Evolutionary conservation across 2,329 filamentous ascomycete species (phyloP), one percentile per base, ranked within the genome.

Genomic region (Fusarium algeriense): DNA sequence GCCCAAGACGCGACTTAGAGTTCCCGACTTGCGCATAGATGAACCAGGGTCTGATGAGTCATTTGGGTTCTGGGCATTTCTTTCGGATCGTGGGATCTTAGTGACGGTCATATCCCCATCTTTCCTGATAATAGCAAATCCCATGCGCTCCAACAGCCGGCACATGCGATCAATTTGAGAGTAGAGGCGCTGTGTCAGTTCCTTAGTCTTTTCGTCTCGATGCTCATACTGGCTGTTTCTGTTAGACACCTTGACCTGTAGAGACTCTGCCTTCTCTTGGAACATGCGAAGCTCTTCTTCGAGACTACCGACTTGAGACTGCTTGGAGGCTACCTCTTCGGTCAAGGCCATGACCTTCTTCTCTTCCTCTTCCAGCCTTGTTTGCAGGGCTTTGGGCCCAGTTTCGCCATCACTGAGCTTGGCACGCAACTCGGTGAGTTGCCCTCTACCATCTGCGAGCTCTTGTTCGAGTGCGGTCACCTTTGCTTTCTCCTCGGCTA

Each of bases 331-430:
- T 23, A 97, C 85, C 75, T 93, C 89, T 73, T 93, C 89, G 4
- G 89, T 88, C 32, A 97, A 82, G 15, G 85, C 86, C 26, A 87
- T 87, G 7, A 93, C 88, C 79, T 90, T 93, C 63, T 84, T 85
- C 80, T 97, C 93, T 75, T 94, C 91, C 62, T 93, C 92, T 44
- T 91, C 89, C 6, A 97, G 85, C 59, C 90, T 89, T 80, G 91
- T 91, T 60, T 92, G 90, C 59, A 97, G 82, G 32, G 89, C 90
- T 79, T 95, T 93, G 0, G 93, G 94, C 8, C 94, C 94, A 6
- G 91, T 94, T 80, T 96, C 93, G 19, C 93, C 94, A 70, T 95
- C 92, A 2, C 92, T 89, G 77, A 97, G 91, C 78, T 92, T 92
- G 19, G 85, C 84, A 61, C 93, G 89, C 26, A 97, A 83, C 32